A percentile compares a stretch with the other conserved stretches of the same genome.
Evolutionary conservation across 1,284 basidiomycete genomes (phyloP).

Genomic region (Neotropicomus parvogracilis): DNA sequence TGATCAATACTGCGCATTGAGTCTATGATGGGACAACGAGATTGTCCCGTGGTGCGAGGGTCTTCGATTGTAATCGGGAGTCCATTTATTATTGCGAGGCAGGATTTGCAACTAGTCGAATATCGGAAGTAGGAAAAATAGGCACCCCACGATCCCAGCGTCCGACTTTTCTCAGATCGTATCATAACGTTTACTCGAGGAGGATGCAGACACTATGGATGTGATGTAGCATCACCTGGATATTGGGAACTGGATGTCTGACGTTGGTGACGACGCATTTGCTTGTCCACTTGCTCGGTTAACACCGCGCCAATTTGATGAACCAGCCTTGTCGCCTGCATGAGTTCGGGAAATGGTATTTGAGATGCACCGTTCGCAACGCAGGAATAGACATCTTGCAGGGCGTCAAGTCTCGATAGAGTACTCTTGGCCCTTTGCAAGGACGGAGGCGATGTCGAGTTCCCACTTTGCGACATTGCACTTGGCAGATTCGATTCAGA

Average conservation of each 20-base stretch:
- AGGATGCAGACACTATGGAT: slow-evolving; percentile 18
- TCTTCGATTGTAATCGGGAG: no score
- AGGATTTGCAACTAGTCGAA: slow-evolving; percentile 1
- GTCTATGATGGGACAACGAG: no score
- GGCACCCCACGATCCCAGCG: not conserved
- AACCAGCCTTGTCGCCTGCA: slow-evolving; percentile 36
- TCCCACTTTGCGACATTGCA: slow-evolving; percentile 9
- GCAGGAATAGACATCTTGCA: slow-evolving; percentile 35
- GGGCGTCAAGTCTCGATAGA: slow-evolving; percentile 33
- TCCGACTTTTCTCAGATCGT: not conserved
- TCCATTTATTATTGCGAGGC: slow-evolving; percentile 3
- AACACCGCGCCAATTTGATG: slow-evolving; percentile 37
- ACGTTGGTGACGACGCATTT: slow-evolving; percentile 20
- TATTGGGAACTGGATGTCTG: slow-evolving; percentile 1
- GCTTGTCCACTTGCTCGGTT: slow-evolving; percentile 32
- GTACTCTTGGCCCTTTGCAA: slow-evolving; percentile 32
- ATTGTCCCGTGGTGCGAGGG: no score
- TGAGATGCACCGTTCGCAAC: slow-evolving; percentile 38
- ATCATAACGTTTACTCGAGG: slow-evolving; percentile 6
- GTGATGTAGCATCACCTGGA: slow-evolving; percentile 35
- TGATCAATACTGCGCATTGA: no score
- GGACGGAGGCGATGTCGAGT: slow-evolving; percentile 13
- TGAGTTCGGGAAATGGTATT: slow-evolving; percentile 36
- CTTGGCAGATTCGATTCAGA: slow-evolving; percentile 2
- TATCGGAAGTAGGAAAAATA: slow-evolving; percentile 3